These are phyloP conservation scores for Spergularia azorica DNA, from an alignment of 179 eudicot genomes.

Conservation along the genomic window DNA sequence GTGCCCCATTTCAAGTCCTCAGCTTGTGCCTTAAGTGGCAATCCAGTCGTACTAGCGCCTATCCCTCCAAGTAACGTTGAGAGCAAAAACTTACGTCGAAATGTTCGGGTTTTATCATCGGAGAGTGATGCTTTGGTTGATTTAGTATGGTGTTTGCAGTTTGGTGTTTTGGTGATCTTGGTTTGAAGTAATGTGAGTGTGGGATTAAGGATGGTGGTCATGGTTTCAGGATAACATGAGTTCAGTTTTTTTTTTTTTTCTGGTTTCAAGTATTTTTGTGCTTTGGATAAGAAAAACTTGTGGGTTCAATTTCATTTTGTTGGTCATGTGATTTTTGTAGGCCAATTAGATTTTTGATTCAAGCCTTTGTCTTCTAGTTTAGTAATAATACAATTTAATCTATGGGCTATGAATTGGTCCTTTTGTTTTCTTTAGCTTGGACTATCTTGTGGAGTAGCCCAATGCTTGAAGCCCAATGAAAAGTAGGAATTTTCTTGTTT, in stretches of 20 bases:
- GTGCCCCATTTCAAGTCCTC: slow-evolving; percentile 74
- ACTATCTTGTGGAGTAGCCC: background rate
- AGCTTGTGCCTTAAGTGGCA: slow-evolving; percentile 48
- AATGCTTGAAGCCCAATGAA: background rate
- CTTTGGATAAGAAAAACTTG: slow-evolving; percentile 21
- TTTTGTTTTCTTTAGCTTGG: background rate
- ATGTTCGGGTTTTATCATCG: slow-evolving; percentile 27
- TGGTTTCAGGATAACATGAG: slow-evolving; percentile 27
- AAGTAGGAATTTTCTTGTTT: no score
- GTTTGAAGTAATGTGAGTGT: slow-evolving; percentile 36
- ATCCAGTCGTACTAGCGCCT: slow-evolving; percentile 1
- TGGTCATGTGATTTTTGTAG: slow-evolving; percentile 17
- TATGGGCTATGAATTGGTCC: slow-evolving; percentile 9
- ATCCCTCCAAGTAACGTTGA: slow-evolving; percentile 36
- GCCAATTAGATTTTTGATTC: no score
- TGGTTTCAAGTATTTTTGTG: slow-evolving; percentile 14
- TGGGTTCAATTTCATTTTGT: slow-evolving; percentile 16
- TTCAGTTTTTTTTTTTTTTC: background rate
- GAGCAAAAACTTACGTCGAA: slow-evolving; percentile 27
- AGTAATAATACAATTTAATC: background rate
- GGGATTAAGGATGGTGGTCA: slow-evolving; percentile 37
- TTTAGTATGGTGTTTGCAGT: slow-evolving; percentile 16
- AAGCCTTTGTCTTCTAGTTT: no score
- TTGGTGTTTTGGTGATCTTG: slow-evolving; percentile 33
- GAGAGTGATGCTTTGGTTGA: slow-evolving; percentile 19